Evolutionary conservation across 2,329 filamentous ascomycete species (phyloP), one percentile per base, ranked within the genome.

Genomic region (Aureobasidium pullulans): DNA sequence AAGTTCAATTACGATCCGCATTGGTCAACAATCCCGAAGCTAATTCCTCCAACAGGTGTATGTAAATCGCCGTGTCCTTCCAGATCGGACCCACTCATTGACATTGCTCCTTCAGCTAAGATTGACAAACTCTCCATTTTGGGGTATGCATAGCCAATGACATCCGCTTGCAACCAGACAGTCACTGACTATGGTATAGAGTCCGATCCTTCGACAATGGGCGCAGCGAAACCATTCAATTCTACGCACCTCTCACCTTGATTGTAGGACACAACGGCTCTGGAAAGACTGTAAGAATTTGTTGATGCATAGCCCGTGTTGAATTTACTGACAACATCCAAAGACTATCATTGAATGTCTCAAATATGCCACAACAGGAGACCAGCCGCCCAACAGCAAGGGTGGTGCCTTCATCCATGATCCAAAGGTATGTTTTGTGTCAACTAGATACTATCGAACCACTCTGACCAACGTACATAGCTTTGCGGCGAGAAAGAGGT

Each of bases 241-340:
- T 99, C 72, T 86, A 91, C 64, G 88, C 89, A 0, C 95, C 94
- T 29, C 81, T 99, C 60, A 99, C 94, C 11, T 82, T 99, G 63
- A 99, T 99, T 66, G 95, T 99, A 61, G 94, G 94, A 61, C 90
- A 91, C 75, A 99, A 99, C 77, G 94, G 94, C 59, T 97, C 93
- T 1, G 94, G 94, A 63, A 99, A 99, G 77, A 99, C 94, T 9
- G 81, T 83, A 75, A 46, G 42, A 72, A 16, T 31, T 29, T 47
- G n/a, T 16, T 28, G 10, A 36, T 6, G 5, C 13, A 29, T 2
- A 23, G 37, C 37, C 16, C 23, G 11, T 19, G 2, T 13, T 6
- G n/a, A 36, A 15, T 37, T 42, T 61, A 83, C 59, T 61, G 23
- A 60, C 23, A 15, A 16, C 34, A 43, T 6, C 2, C 29, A 40